Base-by-base conservation (phyloP, 768 basidiomycete species). In the Lentinula aciculospora region DNA sequence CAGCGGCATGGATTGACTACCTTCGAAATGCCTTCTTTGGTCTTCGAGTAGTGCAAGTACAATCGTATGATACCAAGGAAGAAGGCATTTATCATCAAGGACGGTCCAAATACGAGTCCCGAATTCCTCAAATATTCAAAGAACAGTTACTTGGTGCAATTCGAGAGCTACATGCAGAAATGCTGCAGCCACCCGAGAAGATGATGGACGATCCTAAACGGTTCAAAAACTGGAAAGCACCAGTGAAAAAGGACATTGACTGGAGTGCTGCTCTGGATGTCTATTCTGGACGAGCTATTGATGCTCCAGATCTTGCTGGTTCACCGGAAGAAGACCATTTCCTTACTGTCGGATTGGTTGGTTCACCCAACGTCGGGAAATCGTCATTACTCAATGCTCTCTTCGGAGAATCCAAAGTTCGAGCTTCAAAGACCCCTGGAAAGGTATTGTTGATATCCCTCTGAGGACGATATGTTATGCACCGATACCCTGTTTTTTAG, bases 351-450 rank as follows among this genome's bases (percentile, higher is more conserved):
- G 93, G 93, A 5, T 70, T 94, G 47, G 88, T 95, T 57, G 93
- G 94, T 34, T 93, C 96, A 66, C 95, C 95, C 13, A 98, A 98
- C 68, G 94, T 96, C 39, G 96, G 96, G 9, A 98, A 98, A 69
- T 94, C 92, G 1, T 93, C 91, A 0, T 73, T 97, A 4, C 72
- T 98, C 53, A 98, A 98, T 67, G 94, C 95, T 4, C 74, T 98
- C 19, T 92, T 98, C 66, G 94, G 91, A 28, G 71, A 75, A 21
- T 80, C 76, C 48, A 86, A 82, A 68, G 94, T 97, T 3, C 81
- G 84, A 60, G 90, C 92, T 12, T 93, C 90, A 0, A 84, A 84
- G 58, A 94, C 89, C 0, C 92, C 93, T 0, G 93, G 93, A 51
- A 95, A 94, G 78, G 90, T 88, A 42, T 50, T 64, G 8, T 25